Evolutionary conservation across 2,329 filamentous ascomycete species (phyloP), one percentile per base, ranked within the genome.

Genomic region (Aspergillus fumigatiaffinis): DNA sequence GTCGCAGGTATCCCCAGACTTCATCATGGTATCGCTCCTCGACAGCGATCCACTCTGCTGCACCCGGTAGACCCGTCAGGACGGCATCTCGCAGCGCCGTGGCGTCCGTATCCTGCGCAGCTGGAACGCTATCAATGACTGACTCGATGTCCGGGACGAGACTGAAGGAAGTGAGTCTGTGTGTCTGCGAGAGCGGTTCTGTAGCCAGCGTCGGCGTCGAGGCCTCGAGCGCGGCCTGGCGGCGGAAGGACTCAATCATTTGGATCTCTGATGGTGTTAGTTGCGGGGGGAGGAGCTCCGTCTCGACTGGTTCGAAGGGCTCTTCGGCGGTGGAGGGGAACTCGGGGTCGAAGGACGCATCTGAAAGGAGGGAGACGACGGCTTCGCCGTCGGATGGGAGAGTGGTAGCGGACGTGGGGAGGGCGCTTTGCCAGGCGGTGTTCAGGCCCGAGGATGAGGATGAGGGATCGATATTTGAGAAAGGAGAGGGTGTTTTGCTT

Each of bases 1-100:
- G 78, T 29, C 79, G 72, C 21, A 89, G 70, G 56, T 84, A 84
- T 21, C 87, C 87, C 87, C 87, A 90, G 25, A 90, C 86, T 55
- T 88, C 83, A 66, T 89, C 85, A 51, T 73, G 69, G 57, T 75
- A 75, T 41, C 66, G 61, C 41, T 74, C 71, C 53, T 75, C 71
- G 1, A 75, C 70, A 12, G 58, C 59, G 9, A 75, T 38, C 73
- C 72, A 71, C 38, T 72, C 68, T 42, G 59, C 63, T 10, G 71
- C 69, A 0, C 72, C 72, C 2, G 72, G 67, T 1, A 74, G 61
- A 48, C 66, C 60, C 4, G 49, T 57, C 10, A 72, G 57, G 2
- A 73, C 73, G 17, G 42, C 61, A 52, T 73, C 73, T 7, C 70
- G 66, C 9, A 71, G 64, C 3, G 62, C 58, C 32, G 59, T 62